A percentile compares a stretch with the other conserved stretches of the same genome.
These are phyloP conservation scores for Pouteria glomerata DNA, from an alignment of 148 eudicot genomes.

Conservation along the genomic window DNA sequence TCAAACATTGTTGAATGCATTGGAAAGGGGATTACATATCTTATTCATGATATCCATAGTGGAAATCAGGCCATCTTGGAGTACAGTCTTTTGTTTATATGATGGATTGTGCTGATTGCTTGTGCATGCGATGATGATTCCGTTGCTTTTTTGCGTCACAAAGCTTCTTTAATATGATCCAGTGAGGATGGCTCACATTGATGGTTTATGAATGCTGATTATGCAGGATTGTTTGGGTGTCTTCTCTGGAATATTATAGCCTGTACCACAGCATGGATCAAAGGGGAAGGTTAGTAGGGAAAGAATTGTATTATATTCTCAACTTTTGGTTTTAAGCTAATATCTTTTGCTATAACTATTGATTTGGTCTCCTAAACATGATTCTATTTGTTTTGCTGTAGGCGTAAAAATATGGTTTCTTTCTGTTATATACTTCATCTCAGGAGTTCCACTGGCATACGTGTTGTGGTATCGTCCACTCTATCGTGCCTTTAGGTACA, in stretches of 20 bases:
- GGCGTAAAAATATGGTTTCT: constrained; percentile 87
- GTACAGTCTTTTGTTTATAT: background rate
- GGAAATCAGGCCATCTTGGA: background rate
- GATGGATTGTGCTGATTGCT: background rate
- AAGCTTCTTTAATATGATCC: background rate
- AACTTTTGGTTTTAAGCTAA: background rate
- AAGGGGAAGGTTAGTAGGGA: constrained; percentile 48
- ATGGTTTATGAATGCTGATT: constrained; percentile 6
- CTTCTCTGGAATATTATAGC: constrained; percentile 87
- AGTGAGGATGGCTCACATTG: background rate
- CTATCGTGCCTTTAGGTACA: constrained; percentile 84
- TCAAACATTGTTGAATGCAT: background rate
- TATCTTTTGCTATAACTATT: background rate
- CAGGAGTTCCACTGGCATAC: constrained; percentile 88
- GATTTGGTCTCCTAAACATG: background rate
- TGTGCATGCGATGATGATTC: background rate
- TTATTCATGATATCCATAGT: background rate
- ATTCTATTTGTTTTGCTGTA: constrained; percentile 18
- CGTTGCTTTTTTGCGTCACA: background rate
- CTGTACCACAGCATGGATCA: constrained; percentile 84
- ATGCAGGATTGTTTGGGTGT: constrained; percentile 62
- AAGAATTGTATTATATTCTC: background rate
- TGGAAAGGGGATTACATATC: background rate
- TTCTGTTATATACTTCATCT: constrained; percentile 80
- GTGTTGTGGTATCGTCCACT: constrained; percentile 91